These are phyloP conservation scores for Sicyos edulis DNA, from an alignment of 306 rosid genomes.

Conservation along the genomic window DNA sequence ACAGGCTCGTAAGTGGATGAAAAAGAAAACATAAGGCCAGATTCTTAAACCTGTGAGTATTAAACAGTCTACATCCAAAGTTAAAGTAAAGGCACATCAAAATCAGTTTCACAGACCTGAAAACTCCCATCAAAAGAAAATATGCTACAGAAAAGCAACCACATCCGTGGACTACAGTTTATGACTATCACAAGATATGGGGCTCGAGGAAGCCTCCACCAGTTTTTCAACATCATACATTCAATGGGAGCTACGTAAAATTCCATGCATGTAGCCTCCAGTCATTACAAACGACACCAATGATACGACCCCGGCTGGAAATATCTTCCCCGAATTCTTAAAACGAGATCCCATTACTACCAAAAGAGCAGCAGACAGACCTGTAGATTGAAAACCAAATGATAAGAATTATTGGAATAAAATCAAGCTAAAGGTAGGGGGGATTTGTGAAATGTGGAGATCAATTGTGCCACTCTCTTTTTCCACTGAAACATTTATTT, in stretches of 20 bases:
- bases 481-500: not conserved
- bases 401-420: not conserved
- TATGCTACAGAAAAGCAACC: not conserved
- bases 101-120: conserved; percentile 4
- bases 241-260: conserved; percentile 69
- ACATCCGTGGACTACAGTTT: not conserved
- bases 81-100: not conserved
- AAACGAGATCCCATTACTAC: conserved; percentile 93
- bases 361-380: conserved; percentile 83
- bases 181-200: not conserved
- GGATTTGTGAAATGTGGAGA: not conserved
- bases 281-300: conserved; percentile 82
- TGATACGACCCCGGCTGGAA: conserved; percentile 97
- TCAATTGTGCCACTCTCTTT: too few species aligned
- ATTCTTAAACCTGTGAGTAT: too few species aligned
- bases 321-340: conserved; percentile 82
- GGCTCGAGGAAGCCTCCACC: not conserved
- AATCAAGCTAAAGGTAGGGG: not conserved
- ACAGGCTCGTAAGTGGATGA: too few species aligned
- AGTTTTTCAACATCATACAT: not conserved
- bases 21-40: too few species aligned
- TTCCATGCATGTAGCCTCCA: conserved; percentile 92
- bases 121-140: not conserved
- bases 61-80: not conserved
- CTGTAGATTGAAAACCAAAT: conserved; percentile 29